Base-by-base conservation (phyloP, 768 basidiomycete genomes). In the Phlebiopsis gigantea region DNA sequence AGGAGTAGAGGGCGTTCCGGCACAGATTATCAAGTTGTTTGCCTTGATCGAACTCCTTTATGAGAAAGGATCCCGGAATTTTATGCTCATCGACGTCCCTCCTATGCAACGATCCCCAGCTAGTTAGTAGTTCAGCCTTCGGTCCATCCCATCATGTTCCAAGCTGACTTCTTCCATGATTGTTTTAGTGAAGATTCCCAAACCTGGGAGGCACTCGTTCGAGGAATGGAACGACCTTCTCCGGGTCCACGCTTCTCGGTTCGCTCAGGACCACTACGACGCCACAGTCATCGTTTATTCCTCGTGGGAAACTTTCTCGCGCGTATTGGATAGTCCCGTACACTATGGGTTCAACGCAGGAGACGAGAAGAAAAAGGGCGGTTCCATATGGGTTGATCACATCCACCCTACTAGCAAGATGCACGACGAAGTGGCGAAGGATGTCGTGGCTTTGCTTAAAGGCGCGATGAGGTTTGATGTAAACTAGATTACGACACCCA, bases 41-140 rank as follows among this genome's bases (percentile, higher is more conserved):
- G 62, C 49, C 3, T 66, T 75, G 4, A 79, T 84, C 65, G 74
- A 81, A 44, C 57, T 68, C 39, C 63, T 86, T 1, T 84, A 83
- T 60, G 65, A 68, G 0, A 67, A 71, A 0, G 84, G 70, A 8
- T 72, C 70, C 5, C 69, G 74, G 10, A 75, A 82, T 61, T 85
- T 85, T 64, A 62, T 85, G 10, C 79, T 85, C 63, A 71, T 85
- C 28, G 81, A 84, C 60, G 72, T 84, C 1, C 83, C 84, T 1
- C 79, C 84, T 0, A 76, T 84, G 17, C 61, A 78, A 25, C 69
- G 75, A 25, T 70, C 73, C 21, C 83, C 83, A 1, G 76, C 74
- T 5, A 48, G 47, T 59, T 66, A 69, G 43, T n/a, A n/a, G 53
- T 57, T 39, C 44, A 29, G 28, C 24, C 7, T n/a, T 46, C 17